Conservation (phyloP, 169 alveolate genomes). For the Plasmodium knowlesi region DNA sequence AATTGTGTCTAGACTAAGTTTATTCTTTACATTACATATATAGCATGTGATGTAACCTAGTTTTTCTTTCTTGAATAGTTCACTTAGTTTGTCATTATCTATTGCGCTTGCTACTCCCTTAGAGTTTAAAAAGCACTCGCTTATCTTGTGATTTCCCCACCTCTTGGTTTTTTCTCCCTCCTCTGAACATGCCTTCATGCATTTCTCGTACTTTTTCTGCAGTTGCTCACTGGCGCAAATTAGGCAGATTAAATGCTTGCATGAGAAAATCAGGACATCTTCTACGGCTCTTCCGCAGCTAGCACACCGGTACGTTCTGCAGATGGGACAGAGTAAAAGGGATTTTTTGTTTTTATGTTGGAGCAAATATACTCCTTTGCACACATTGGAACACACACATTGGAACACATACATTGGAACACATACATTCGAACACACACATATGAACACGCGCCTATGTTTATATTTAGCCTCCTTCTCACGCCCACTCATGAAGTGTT, state of each 20-base stretch:
- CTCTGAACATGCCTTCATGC: conserved; percentile 9
- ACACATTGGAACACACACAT: neutral
- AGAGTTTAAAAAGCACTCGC: conserved; percentile 34
- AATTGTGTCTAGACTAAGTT: conserved; percentile 47
- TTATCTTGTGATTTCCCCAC: conserved; percentile 18
- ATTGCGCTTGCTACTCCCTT: neutral
- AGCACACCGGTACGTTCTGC: conserved; percentile 36
- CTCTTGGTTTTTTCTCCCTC: neutral
- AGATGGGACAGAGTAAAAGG: neutral
- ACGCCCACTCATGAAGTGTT: neutral
- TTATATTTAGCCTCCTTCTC: neutral
- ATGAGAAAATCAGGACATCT: conserved; percentile 50
- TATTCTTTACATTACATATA: conserved; percentile 51
- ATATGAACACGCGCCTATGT: neutral
- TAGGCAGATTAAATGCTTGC: conserved; percentile 67
- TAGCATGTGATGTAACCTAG: conserved; percentile 45
- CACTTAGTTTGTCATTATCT: conserved; percentile 17
- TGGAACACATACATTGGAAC: neutral
- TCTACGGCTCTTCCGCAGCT: conserved; percentile 48
- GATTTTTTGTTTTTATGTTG: neutral
- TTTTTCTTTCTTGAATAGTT: conserved; percentile 37
- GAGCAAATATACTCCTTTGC: neutral
- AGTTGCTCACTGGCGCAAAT: conserved; percentile 39
- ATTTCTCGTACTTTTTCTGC: conserved; percentile 33
- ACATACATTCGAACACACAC: neutral